Base-by-base conservation (phyloP, 768 basidiomycete species). In the Lactarius pseudohatsudake region DNA sequence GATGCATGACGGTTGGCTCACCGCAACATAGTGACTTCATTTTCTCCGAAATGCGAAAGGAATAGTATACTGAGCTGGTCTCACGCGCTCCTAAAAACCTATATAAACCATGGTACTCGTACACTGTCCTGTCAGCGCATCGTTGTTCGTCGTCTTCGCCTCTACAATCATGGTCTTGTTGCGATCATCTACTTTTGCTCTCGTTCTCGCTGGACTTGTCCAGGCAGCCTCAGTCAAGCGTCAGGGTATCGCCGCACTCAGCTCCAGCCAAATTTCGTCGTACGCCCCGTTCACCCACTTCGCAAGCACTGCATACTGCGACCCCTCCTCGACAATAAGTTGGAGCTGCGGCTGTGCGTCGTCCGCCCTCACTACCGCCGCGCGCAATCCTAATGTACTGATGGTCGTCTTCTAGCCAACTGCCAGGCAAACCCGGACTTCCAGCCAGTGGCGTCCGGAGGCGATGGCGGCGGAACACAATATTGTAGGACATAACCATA, bases 391-490 rank as follows among this genome's bases (percentile, higher is more conserved):
- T 16, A 22, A 9, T 20, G 32, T 45, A 34, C 40, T 54, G 28
- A 47, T 28, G 60, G 16, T 28, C 1, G 6, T 65, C 28, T 22
- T 18, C 4, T 43, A 83, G 81, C 74, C 16, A 78, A 82, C 70
- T 86, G 84, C 70, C 53, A 78, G 1, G 83, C 81, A 3, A 85
- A 81, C 70, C 74, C 81, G 3, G 64, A 68, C n/a, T 86, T 86
- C 66, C 59, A 77, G 36, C 82, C 84, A 0, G 73, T 80, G 32
- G 83, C 81, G 2, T 76, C 80, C 15, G 84, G 84, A 13, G 84
- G 84, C 5, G 74, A 84, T 58, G 84, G 82, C 6, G 68, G 70
- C 58, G 58, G 57, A 0, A 72, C 75, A 2, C 84, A 83, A 64
- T 84, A 77, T 68, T 85, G 81, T 82, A 50, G 30, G 74, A 54